Base-by-base conservation (phyloP, 257 asterid species). In the Nicotiana knightiana region DNA sequence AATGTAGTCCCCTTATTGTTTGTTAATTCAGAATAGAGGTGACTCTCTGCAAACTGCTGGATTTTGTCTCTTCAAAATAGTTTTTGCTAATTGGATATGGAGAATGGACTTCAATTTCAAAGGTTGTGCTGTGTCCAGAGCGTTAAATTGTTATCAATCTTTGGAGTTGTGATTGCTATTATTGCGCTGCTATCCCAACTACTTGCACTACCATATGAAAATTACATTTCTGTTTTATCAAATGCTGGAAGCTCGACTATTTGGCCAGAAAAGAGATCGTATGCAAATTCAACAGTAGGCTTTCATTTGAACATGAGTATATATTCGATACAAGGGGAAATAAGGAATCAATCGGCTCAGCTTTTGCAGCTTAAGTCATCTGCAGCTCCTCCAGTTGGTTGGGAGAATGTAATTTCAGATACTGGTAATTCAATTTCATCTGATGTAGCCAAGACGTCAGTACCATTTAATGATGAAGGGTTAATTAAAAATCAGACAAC, bases 171-270 rank as follows among this genome's bases (percentile, higher is more conserved):
- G 9, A 15, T 87, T 21, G 37, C 59, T 85, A 79, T 76, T 54
- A 68, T 84, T 81, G 80, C 82, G 48, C 53, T 82, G 77, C 76
- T 92, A 71, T 75, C 84, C 21, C 86, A 83, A 84, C 76, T 89
- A n/a, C 77, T 85, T 24, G 67, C 85, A 80, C 57, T 79, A 57
- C 90, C 89, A 33, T 77, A 80, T 79, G 83, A 83, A 18, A 83
- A 82, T 77, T 82, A 82, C 84, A 79, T 65, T 39, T 84, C 86
- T 48, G 39, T 83, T 73, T 39, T 76, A 66, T 81, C 90, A 61
- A 82, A 58, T 75, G 81, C 76, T 67, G 84, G 61, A 67, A 84
- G 82, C 57, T 11, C 81, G 57, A 33, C 79, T 39, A 68, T 0
- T 39, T 68, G 46, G 61, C 18, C 53, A 1, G 65, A 32, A 53